phyloP scores from a whole-genome alignment of 768 basidiomycete genomes.

The Hygrophoropsis aurantiaca region DNA sequence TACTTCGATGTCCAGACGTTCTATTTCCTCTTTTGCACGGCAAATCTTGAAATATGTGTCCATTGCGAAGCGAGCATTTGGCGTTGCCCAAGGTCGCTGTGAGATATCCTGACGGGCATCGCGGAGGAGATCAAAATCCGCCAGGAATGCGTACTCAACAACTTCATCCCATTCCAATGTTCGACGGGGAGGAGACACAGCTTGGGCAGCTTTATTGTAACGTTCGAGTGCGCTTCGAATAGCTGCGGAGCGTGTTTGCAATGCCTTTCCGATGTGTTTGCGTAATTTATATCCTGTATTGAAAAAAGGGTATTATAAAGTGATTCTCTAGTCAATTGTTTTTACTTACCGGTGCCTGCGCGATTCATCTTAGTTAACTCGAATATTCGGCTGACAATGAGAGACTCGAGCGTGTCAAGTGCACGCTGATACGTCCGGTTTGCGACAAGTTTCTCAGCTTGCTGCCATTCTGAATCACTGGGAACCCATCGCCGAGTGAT shows the following conservation, averaged over 20 bases:
- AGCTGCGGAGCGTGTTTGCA: background rate
- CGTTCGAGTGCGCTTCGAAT: slow-evolving; percentile 16
- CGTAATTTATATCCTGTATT: slow-evolving; percentile 1
- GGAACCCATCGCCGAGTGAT: background rate
- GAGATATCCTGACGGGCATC: slow-evolving; percentile 13
- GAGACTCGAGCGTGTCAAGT: slow-evolving; percentile 12
- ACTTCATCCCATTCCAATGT: slow-evolving; percentile 17
- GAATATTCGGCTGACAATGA: slow-evolving; percentile 16
- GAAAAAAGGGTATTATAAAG: too few species aligned
- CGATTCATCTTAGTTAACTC: slow-evolving; percentile 19
- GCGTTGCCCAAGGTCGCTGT: slow-evolving; percentile 14
- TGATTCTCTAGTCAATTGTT: too few species aligned
- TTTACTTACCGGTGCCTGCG: slow-evolving; percentile 23
- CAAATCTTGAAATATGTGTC: slow-evolving; percentile 16
- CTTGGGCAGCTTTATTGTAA: too few species aligned
- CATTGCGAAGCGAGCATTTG: slow-evolving; percentile 11
- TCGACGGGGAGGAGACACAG: slow-evolving; percentile 3
- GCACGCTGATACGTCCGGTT: slow-evolving; percentile 8
- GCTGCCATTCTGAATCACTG: background rate
- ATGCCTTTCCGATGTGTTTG: slow-evolving; percentile 7
- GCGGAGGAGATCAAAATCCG: slow-evolving; percentile 16
- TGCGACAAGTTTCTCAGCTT: background rate
- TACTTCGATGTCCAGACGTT: slow-evolving; percentile 19
- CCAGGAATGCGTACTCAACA: background rate
- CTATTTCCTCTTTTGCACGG: slow-evolving; percentile 21